Evolutionary conservation across 208 protist genomes (phyloP).

Genomic region (Tritrichomonas musculus): DNA sequence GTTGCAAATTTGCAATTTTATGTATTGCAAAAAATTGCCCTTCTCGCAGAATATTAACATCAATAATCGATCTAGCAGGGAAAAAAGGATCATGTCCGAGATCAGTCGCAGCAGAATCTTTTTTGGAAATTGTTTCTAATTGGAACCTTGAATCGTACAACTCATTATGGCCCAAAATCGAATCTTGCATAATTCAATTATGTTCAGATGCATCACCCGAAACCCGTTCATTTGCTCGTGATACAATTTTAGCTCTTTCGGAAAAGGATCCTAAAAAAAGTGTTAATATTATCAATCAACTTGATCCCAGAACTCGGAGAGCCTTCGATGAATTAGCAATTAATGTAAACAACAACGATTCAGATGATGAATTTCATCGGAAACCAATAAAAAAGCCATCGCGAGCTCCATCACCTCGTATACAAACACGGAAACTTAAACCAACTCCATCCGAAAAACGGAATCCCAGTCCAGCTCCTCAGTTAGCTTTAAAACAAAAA

Average conservation of each 20-base stretch:
- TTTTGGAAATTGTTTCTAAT: background rate
- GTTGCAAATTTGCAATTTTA: constrained; percentile 6
- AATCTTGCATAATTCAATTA: background rate
- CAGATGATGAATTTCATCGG: too few species aligned
- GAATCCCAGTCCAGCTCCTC: too few species aligned
- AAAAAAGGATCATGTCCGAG: background rate
- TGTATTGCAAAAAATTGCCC: background rate
- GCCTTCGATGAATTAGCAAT: too few species aligned
- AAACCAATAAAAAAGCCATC: too few species aligned
- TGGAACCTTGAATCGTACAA: background rate
- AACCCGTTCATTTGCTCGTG: background rate
- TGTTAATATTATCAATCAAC: background rate
- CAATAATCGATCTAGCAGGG: background rate
- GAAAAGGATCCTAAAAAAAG: background rate
- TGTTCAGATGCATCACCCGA: background rate
- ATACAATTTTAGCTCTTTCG: background rate
- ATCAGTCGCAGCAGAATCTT: background rate
- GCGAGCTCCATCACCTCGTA: too few species aligned
- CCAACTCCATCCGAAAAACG: too few species aligned
- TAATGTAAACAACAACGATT: too few species aligned
- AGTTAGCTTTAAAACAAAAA: too few species aligned
- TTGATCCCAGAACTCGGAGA: background rate
- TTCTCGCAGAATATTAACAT: background rate
- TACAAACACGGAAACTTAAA: too few species aligned
- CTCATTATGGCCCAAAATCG: background rate